These are phyloP conservation scores for Ocimum tenuiflorum DNA, from an alignment of 257 asterid genomes.

Conservation along the genomic window DNA sequence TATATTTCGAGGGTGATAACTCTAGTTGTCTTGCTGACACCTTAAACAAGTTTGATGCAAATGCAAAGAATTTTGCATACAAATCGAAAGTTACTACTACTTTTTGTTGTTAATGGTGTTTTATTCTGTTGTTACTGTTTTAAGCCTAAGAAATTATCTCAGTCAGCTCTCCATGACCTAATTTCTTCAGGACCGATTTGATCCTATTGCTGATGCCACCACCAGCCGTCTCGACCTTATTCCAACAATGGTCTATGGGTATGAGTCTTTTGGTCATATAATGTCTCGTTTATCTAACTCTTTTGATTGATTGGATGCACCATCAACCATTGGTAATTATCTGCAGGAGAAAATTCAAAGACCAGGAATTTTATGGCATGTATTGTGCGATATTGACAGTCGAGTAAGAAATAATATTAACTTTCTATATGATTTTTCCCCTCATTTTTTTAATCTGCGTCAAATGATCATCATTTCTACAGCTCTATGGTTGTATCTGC, in stretches of 20 bases:
- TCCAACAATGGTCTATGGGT: slow-evolving; percentile 83
- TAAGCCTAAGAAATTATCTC: not conserved
- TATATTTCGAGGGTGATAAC: not conserved
- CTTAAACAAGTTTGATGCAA: not conserved
- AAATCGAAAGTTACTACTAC: not conserved
- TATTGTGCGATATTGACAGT: slow-evolving; percentile 61
- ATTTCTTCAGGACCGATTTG: slow-evolving; percentile 65
- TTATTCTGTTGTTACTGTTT: slow-evolving; percentile 1
- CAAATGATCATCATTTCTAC: slow-evolving; percentile 14
- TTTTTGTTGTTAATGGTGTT: not conserved
- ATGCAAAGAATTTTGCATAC: not conserved
- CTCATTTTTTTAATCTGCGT: not conserved
- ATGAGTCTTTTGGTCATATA: slow-evolving; percentile 9
- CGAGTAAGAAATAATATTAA: slow-evolving; percentile 40
- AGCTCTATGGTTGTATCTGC: slow-evolving; percentile 70
- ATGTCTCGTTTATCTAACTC: not conserved
- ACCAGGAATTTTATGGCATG: slow-evolving; percentile 81
- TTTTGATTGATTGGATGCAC: not conserved
- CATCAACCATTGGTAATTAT: slow-evolving; percentile 12
- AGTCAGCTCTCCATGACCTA: slow-evolving; percentile 4
- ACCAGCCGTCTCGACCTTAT: slow-evolving; percentile 66
- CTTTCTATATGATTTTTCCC: not conserved
- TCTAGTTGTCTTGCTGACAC: not conserved
- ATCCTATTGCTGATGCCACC: slow-evolving; percentile 70
- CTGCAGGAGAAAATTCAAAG: slow-evolving; percentile 52